Evolutionary conservation across 768 basidiomycete species (phyloP), one percentile per base, ranked within the genome.

Genomic region (Termitomyces sp.): DNA sequence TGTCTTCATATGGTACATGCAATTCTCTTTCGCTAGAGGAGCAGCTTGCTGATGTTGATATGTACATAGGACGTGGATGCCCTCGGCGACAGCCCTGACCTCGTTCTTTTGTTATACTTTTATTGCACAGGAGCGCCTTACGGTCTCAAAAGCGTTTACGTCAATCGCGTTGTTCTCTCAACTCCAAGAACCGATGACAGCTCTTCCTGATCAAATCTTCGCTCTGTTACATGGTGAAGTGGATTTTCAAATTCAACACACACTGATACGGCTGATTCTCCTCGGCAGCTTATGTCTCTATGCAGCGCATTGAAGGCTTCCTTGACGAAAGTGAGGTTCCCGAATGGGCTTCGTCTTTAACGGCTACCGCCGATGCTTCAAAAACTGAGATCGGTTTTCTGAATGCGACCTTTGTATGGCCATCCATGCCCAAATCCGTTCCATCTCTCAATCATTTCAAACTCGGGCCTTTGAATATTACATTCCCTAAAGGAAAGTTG

Each of bases 141-240:
- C 89, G 0, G 87, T 92, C 3, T 84, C 88, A 0, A 85, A 86
- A 59, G 91, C 90, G 0, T 93, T 93, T 71, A 90, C 90, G 0
- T 80, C 90, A 0, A 79, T 93, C 21, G 84, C 89, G 1, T 73
- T 92, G 19, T 92, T 94, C 70, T 76, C 82, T 2, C 82, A 88
- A 67, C 72, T 92, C 3, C 84, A 88, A 61, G 78, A 75, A 28
- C 83, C 86, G 2, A 85, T 89, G 83, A 79, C 81, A 5, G 76
- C 76, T 16, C 70, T 89, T 44, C 86, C 86, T 3, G 76, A 72
- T 0, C 84, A 88, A 60, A 71, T 89, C 28, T 83, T 85, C 57
- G 84, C 85, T 6, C 72, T 88, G 69, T 67, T 88, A 9, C 74
- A 85, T 43, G 85, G 85, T 85, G 55, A 59, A 71, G 54, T 14